Conservation (phyloP, 2,329 filamentous ascomycete genomes). For the Colletotrichum nymphaeae region DNA sequence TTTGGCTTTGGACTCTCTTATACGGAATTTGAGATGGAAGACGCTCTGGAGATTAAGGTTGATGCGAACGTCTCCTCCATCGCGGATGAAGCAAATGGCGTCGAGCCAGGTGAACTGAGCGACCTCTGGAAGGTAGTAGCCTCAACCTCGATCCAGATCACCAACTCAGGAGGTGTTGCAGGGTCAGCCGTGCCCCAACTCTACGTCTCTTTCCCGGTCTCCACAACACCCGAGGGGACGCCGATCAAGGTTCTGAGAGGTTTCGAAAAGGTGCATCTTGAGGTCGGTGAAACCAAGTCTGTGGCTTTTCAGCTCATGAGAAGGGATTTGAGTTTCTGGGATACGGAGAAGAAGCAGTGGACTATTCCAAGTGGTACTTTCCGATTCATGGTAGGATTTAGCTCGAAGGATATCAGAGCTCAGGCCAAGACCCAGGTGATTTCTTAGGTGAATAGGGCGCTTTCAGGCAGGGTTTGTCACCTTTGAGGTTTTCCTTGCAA, state of each 20-base stretch:
- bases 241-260: conserved; percentile 55
- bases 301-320: conserved; percentile 56
- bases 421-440: no score
- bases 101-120: conserved; percentile 52
- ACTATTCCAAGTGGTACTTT: conserved; percentile 52
- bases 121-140: conserved; percentile 72
- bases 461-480: no score
- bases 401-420: conserved; percentile 5
- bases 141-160: conserved; percentile 66
- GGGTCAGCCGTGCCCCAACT: conserved; percentile 67
- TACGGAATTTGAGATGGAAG: conserved; percentile 56
- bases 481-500: no score
- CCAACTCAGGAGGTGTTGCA: conserved; percentile 68
- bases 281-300: conserved; percentile 47
- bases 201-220: conserved; percentile 52
- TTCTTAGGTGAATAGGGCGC: no score
- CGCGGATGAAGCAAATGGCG: neutral
- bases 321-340: conserved; percentile 64
- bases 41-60: neutral
- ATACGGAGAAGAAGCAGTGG: conserved; percentile 59
- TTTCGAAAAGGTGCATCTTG: conserved; percentile 57
- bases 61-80: neutral
- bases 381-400: neutral
- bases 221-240: neutral
- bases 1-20: conserved; percentile 68